phyloP scores from a whole-genome alignment of 352 stramenopile genomes.

The Pythium apleroticum region DNA sequence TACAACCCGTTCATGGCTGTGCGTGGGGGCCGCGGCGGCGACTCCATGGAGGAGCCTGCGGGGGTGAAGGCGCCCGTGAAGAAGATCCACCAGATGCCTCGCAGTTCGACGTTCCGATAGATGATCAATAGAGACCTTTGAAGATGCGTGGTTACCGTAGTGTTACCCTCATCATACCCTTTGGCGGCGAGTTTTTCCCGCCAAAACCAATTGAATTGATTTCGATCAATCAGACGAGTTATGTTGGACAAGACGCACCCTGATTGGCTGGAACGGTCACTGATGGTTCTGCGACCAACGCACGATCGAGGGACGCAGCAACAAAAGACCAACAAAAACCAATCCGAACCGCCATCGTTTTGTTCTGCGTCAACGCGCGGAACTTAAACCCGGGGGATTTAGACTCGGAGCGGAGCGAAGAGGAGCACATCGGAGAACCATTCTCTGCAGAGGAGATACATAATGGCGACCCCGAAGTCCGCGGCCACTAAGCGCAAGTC shows the following conservation, averaged over 20 bases:
- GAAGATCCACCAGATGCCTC: slow-evolving; percentile 83
- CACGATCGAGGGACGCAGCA: slow-evolving; percentile 2
- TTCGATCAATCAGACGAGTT: slow-evolving; percentile 13
- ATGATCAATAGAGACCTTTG: slow-evolving; percentile 10
- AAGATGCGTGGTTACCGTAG: not conserved
- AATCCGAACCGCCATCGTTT: slow-evolving; percentile 3
- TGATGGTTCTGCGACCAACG: slow-evolving; percentile 19
- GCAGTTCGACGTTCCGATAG: slow-evolving; percentile 85
- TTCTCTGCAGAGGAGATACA: not conserved
- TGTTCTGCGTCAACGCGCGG: not conserved
- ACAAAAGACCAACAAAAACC: slow-evolving; percentile 5
- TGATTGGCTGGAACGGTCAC: slow-evolving; percentile 21
- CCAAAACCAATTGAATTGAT: slow-evolving; percentile 19
- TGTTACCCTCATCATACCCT: not conserved
- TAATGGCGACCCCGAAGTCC: slow-evolving; percentile 17
- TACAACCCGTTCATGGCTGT: slow-evolving; percentile 84
- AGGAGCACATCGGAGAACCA: not conserved
- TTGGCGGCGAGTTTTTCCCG: slow-evolving; percentile 19
- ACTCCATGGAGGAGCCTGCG: slow-evolving; percentile 27
- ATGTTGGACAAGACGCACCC: not conserved
- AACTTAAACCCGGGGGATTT: not conserved
- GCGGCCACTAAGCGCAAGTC: slow-evolving; percentile 2
- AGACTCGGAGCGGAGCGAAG: not conserved
- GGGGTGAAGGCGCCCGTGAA: slow-evolving; percentile 52
- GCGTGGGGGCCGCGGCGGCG: slow-evolving; percentile 33